These are phyloP conservation scores for Elaeagnus macrophylla DNA, from an alignment of 306 rosid genomes.

Conservation along the genomic window DNA sequence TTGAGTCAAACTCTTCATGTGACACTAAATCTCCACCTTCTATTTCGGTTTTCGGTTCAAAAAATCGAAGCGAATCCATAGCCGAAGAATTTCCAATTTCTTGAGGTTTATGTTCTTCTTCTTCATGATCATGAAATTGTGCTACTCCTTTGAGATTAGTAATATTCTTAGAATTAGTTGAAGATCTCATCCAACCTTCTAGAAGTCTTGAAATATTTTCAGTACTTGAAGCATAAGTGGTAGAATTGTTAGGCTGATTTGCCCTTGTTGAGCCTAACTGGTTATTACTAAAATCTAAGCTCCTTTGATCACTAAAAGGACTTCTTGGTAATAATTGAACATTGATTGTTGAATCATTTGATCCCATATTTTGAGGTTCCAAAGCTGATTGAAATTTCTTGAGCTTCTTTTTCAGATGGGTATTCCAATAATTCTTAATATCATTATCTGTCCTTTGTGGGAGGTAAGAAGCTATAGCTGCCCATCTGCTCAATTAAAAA, in stretches of 20 bases:
- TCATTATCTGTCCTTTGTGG: conserved; percentile 97
- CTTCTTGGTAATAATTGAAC: conserved; percentile 27
- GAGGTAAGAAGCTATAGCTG: conserved; percentile 96
- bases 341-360: conserved; percentile 30
- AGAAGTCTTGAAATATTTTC: conserved; percentile 88
- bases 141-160: background rate
- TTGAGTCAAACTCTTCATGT: conserved; percentile 62
- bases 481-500: conserved; percentile 52
- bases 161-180: conserved; percentile 37
- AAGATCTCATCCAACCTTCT: conserved; percentile 95
- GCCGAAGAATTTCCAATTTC: background rate
- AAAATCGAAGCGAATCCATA: background rate
- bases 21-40: conserved; percentile 30
- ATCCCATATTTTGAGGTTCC: conserved; percentile 25
- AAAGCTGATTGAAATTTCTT: conserved; percentile 60
- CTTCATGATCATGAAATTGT: background rate
- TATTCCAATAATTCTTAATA: conserved; percentile 94
- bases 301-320: conserved; percentile 32
- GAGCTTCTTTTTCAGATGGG: conserved; percentile 95
- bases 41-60: conserved; percentile 25
- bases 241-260: conserved; percentile 21
- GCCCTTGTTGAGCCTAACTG: conserved; percentile 18
- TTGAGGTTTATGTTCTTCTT: background rate
- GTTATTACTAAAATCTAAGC: conserved; percentile 22
- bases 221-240: conserved; percentile 83